Evolutionary conservation across 345 rosid species (phyloP).

Genomic region (Aquilaria yunnanensis): DNA sequence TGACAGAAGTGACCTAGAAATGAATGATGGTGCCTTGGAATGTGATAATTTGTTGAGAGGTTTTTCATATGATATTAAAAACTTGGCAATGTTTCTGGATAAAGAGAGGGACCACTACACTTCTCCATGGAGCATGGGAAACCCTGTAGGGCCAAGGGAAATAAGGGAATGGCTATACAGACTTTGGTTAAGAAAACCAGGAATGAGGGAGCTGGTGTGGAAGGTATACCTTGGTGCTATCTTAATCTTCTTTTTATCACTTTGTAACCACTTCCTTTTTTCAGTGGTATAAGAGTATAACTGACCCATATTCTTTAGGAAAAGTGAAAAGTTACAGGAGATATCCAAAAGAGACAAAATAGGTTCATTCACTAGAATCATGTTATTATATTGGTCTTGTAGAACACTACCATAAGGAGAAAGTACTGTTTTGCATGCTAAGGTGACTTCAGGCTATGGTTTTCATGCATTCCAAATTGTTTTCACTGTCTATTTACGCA

Average conservation of each 20-base stretch:
- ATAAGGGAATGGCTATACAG: conserved; percentile 86
- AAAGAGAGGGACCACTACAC: conserved; percentile 83
- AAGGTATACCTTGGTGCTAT: conserved; percentile 42
- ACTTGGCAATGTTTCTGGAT: conserved; percentile 63
- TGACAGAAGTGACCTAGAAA: conserved; percentile 24
- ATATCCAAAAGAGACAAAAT: too few species aligned
- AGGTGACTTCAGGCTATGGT: too few species aligned
- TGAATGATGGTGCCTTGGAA: conserved; percentile 25
- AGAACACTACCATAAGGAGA: too few species aligned
- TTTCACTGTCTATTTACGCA: too few species aligned
- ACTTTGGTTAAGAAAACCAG: conserved; percentile 82
- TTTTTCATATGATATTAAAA: conserved; percentile 63
- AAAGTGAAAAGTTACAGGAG: too few species aligned
- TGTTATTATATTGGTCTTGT: too few species aligned
- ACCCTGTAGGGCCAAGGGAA: conserved; percentile 90
- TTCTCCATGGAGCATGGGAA: conserved; percentile 80
- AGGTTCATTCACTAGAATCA: too few species aligned
- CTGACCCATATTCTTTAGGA: too few species aligned
- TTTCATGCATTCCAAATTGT: too few species aligned
- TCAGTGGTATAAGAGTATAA: too few species aligned
- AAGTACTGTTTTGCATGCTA: too few species aligned
- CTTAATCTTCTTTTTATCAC: background rate
- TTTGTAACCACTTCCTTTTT: too few species aligned
- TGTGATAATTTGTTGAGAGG: conserved; percentile 48
- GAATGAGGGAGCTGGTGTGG: conserved; percentile 74